Evolutionary conservation across 202 grass and related monocot species (phyloP).

Genomic region (Musa balbisiana): DNA sequence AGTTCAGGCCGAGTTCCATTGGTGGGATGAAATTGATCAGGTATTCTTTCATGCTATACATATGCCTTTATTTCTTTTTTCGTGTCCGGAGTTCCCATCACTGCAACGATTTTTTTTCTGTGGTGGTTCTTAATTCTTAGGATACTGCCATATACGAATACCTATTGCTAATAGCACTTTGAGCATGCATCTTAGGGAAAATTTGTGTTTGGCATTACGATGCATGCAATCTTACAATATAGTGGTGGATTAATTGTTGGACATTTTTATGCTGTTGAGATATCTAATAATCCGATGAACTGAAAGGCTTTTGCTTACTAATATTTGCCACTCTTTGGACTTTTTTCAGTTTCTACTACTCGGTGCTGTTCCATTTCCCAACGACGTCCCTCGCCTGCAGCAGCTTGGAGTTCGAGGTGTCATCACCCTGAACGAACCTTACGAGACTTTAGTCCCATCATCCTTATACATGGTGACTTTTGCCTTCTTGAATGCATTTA

Average conservation of each 20-base stretch:
- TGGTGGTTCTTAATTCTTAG: no score
- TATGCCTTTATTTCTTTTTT: not conserved
- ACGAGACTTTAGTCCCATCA: slow-evolving; percentile 79
- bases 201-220: no score
- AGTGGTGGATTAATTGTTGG: no score
- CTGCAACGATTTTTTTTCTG: no score
- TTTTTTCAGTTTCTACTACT: slow-evolving; percentile 58
- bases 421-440: slow-evolving; percentile 89
- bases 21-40: slow-evolving; percentile 7
- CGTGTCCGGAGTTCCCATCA: not conserved
- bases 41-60: not conserved
- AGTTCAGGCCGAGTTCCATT: not conserved
- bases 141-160: no score
- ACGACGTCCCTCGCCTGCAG: slow-evolving; percentile 63
- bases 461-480: slow-evolving; percentile 70
- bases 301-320: no score
- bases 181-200: no score
- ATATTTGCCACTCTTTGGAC: not conserved
- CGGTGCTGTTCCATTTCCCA: slow-evolving; percentile 79
- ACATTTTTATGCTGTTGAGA: no score
- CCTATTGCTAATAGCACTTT: no score
- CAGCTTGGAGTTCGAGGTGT: slow-evolving; percentile 73
- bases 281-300: no score
- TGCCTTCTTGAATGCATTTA: not conserved
- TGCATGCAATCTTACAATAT: no score